Evolutionary conservation across 1,284 basidiomycete species (phyloP), one percentile per base, ranked within the genome.

Genomic region (Ceratobasidium sp.): DNA sequence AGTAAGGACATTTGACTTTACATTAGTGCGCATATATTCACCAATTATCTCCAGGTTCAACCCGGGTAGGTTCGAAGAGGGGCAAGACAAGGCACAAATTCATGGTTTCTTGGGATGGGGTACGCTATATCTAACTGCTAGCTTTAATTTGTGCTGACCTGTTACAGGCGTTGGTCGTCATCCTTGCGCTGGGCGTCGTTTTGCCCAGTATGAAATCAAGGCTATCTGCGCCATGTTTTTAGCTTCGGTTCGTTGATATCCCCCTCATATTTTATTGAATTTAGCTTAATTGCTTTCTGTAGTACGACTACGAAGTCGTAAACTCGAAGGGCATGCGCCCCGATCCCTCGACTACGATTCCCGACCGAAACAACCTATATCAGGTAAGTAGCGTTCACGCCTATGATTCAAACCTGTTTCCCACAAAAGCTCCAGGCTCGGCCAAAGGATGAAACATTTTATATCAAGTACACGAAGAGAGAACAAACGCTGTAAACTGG

Each of bases 191-290:
- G 66, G 66, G 34, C 34, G 29, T 22, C 66, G 66, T 2, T 58
- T 69, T 59, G 66, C 66, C 16, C 66, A 56, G 54, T 69, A 56
- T 43, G 66, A 69, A 27, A 69, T 69, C 53, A 69, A 69, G 54
- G 19, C 39, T 34, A 69, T 69, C n/a, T 31, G 9, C n/a, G 37
- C 31, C 16, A 19, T 58, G 24, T 69, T 69, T 39, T 24, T 69
- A 11, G 37, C 66, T 16, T 41, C 54, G 22, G 66, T 69, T 41
- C 27, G 51, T n/a, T 6, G 8, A 19, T 27, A n/a, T 14, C 11
- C 7, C 2, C n/a, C 27, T n/a, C n/a, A n/a, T n/a, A n/a, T 14
- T 4, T 7, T n/a, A 4, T 24, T 11, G 22, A 31, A 31, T 22
- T 6, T 5, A 1, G 13, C 24, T 31, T 22, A 8, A 22, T 48